Evolutionary conservation across 495 filamentous ascomycete genomes (phyloP), one percentile per base, ranked within the genome.

Genomic region (Hyphodiscus hymeniophilus): DNA sequence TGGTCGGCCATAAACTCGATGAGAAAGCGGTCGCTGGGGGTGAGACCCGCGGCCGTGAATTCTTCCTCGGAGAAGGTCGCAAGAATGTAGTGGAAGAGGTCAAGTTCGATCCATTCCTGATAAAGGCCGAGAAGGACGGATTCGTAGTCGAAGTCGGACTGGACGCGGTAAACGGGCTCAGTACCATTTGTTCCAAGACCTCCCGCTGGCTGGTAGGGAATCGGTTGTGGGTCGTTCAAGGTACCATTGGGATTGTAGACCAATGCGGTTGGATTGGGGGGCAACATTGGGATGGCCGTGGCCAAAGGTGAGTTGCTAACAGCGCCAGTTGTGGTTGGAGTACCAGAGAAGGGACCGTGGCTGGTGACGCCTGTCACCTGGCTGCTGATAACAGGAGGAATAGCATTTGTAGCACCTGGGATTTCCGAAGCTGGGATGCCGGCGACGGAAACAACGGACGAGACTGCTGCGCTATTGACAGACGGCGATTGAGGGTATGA

Each of bases 1-100:
- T 95, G 89, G 32, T 88, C 64, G 2, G 85, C 86, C 89, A 94
- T 94, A 67, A 84, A 91, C 42, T 83, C 66, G 32, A 94, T 84
- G 24, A 92, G 66, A 42, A 68, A 77, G 23, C 83, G 73, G 55
- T 90, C 85, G 45, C 85, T 76, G 13, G 79, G 69, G 0, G 63
- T 79, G 11, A 94, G 60, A 2, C 86, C 85, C 35, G 77, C 82
- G 0, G 66, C 74, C 16, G 74, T 66, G 57, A 91, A 94, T 2
- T 94, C 85, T 11, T 79, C 67, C 0, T 68, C 77, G 1, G 75
- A 76, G 67, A 91, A 94, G 0, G 71, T 75, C 1, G 73, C 74
- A 15, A 94, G 71, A 15, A 82, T 87, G 60, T 87, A 77, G 58
- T 87, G 82, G 77, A 94, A 95, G 13, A 90, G 72, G 59, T 94